phyloP scores from a whole-genome alignment of 805 yeast species.

The Trichomonascus vanleenenianus region DNA sequence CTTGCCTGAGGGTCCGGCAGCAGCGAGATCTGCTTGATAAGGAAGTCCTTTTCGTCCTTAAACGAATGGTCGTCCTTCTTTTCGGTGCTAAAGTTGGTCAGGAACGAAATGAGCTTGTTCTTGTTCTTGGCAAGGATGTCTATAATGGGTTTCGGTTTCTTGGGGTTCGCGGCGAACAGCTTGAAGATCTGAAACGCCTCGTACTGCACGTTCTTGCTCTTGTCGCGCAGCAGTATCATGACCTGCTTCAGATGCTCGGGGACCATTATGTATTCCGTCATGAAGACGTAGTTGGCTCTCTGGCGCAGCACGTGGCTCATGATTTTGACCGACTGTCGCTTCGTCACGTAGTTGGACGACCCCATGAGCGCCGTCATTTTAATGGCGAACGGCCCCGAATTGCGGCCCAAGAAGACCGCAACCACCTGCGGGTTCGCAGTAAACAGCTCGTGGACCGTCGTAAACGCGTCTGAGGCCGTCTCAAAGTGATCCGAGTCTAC shows the following conservation, averaged over 20 bases:
- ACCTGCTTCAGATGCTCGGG: conserved; percentile 77
- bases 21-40: conserved; percentile 59
- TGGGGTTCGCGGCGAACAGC: conserved; percentile 94
- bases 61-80: conserved; percentile 58
- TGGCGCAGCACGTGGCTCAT: conserved; percentile 64
- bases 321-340: conserved; percentile 76
- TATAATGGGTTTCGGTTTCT: conserved; percentile 66
- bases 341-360: conserved; percentile 81
- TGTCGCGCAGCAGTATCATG: conserved; percentile 82
- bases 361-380: conserved; percentile 63
- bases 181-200: conserved; percentile 94
- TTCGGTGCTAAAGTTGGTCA: conserved; percentile 55
- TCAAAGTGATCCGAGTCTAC: conserved; percentile 76
- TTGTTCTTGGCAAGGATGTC: conserved; percentile 83
- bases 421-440: conserved; percentile 63
- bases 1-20: conserved; percentile 17
- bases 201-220: conserved; percentile 77
- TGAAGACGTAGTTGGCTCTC: conserved; percentile 60
- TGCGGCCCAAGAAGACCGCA: conserved; percentile 55
- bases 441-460: conserved; percentile 62
- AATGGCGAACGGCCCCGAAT: conserved; percentile 51
- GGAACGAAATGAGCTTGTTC: conserved; percentile 62
- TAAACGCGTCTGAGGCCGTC: conserved; percentile 82
- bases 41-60: conserved; percentile 72
- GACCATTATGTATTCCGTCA: conserved; percentile 70